Base-by-base conservation (phyloP, 2,329 filamentous ascomycete species). In the Xylaria hypoxylon region DNA sequence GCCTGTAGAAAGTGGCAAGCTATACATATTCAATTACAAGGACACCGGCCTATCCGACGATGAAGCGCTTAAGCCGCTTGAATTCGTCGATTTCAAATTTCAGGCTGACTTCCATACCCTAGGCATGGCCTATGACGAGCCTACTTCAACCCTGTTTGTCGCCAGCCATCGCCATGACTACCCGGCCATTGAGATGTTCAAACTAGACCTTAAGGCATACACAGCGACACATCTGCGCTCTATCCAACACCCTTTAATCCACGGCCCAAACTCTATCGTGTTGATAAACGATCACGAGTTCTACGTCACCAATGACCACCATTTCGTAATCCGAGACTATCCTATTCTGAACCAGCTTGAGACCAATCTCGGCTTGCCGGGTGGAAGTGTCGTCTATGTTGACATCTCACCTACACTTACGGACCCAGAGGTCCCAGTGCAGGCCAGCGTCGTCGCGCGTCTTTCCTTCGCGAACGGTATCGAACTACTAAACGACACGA, bases 401-500 rank as follows among this genome's bases (percentile, higher is more conserved):
- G 73, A 74, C 3, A 64, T 75, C 6, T 65, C 72, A 0, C 44
- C 71, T 3, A 45, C 67, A 1, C 50, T 73, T 5, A 42, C 65
- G 5, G 70, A 71, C 57, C 69, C 70, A 10, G 2, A 50, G 3
- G 48, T 40, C 6, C 19, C 65, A 5, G 71, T 73, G 28, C 51
- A 68, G 1, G 76, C 73, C 1, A 64, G 47, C 26, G 58, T 80
- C 0, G 75, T 80, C 0, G 77, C 77, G 2, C 75, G 75, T 13
- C 50, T 79, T 1, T 68, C 81, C 10, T 83, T 80, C 48, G 76
- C 81, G 8, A 83, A 83, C 55, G 81, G 81, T 15, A 76, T 83
- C 17, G 77, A 77, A 33, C 65, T 82, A 0, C 50, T 83, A 3
- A 81, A 82, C 64, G 69, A 66, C 2, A 80, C 78, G 0, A 80